Base-by-base conservation (phyloP, 352 stramenopile species). In the Blastocystis sp. region DNA sequence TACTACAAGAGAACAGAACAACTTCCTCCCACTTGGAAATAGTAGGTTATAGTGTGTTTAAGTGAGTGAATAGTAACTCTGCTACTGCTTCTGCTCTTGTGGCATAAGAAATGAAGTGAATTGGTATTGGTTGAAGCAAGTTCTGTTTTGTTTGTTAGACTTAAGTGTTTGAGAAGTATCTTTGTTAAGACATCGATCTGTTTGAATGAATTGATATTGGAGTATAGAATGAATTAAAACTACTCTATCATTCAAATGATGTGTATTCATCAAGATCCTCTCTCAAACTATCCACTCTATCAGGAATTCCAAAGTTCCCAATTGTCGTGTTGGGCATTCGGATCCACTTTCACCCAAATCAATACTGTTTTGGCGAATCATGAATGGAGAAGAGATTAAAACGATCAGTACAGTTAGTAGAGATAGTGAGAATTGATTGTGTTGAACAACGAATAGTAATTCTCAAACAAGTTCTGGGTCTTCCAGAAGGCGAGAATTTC, bases 1-100 rank as follows among this genome's bases (percentile, higher is more conserved):
- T 98, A 99, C 93, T 99, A 99, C 94, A 94, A 96, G 90, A 95
- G 95, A 90, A 98, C 96, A 91, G 93, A 95, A 90, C 98, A 99
- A 93, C 94, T 99, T 88, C 92, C 95, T 88, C 93, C 96, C 58
- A 98, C 98, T 93, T 99, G 96, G 96, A 98, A 97, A 92, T 99
- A 99, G 92, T 95, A 99, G 91, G 59, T 19, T 35, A 12, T 42
- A 35, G 5, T 51, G 63, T n/a, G 16, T 75, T 19, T 46, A 5
- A 42, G 35, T 24, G 27, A 54, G 16, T 19, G 29, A 29, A 32
- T 75, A 75, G 63, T 19, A 75, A 83, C 27, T 98, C 94, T 71
- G 92, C 94, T 88, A 98, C 96, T 88, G 96, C 97, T 88, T 98
- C 94, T 88, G 97, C 97, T 21, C 94, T 99, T 77, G 97, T 99